Evolutionary conservation across 1,284 basidiomycete species (phyloP), one percentile per base, ranked within the genome.

Genomic region (Blastosporella zonata): DNA sequence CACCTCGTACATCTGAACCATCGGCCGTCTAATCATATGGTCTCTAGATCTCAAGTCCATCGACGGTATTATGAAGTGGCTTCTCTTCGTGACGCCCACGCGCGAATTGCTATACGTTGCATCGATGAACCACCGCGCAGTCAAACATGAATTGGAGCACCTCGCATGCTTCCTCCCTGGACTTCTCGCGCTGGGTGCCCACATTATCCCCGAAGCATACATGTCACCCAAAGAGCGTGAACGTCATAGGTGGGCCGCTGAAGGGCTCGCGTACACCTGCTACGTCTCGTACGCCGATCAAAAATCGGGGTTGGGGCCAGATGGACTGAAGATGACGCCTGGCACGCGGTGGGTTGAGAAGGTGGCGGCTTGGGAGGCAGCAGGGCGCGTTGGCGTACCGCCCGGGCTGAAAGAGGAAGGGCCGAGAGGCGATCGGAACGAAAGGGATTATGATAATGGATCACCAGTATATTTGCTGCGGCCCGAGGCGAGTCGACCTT

Each of bases 101-200:
- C 83, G 87, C 9, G 61, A 77, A 9, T 72, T 90, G 3, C 74
- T 90, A 49, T 90, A 87, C 60, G 79, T 82, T n/a, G 84, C 85
- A 6, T 82, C 87, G 58, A 67, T 74, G 6, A 49, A 59, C 20
- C 57, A 52, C 38, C 67, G 60, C 7, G 55, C 50, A 9, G 71
- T 76, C 2, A 68, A 73, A 6, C 75, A 84, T 55, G 67, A 60
- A n/a, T 77, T 87, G 46, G 83, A 90, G 57, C 87, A 90, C 59
- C 73, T 90, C 48, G 78, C 84, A 4, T 90, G 87, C 64, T 90
- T 87, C 72, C 73, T 88, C 43, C 82, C 85, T 0, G 87, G 82
- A 10, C 63, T 88, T 12, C 71, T 90, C 52, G 83, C 85, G 0
- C 75, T 90, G 21, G 88, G 87, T 45, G 81, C 69, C 0, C 70